Evolutionary conservation across 768 basidiomycete genomes (phyloP).

Genomic region (Psilocybe tampanensis): DNA sequence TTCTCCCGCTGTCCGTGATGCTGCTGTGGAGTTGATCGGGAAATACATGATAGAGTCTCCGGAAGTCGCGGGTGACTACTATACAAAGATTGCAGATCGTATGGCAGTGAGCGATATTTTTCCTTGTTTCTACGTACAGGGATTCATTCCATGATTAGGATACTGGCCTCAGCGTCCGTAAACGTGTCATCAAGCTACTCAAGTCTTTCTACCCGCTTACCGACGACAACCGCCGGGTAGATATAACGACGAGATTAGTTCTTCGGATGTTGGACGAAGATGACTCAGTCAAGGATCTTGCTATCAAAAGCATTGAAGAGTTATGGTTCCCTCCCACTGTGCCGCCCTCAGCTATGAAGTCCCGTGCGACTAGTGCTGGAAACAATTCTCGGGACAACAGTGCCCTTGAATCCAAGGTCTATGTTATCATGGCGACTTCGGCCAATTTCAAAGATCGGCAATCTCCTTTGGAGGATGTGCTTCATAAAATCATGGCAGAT

Average conservation of each 20-base stretch:
- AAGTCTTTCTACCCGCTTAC: constrained; percentile 77
- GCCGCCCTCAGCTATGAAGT: constrained; percentile 40
- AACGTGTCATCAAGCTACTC: constrained; percentile 94
- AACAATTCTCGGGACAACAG: constrained; percentile 50
- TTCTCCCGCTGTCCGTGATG: constrained; percentile 94
- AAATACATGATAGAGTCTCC: constrained; percentile 93
- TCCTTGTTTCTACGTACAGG: neutral
- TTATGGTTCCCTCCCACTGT: constrained; percentile 71
- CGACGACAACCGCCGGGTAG: constrained; percentile 61
- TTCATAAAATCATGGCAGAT: constrained; percentile 79
- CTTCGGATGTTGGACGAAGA: constrained; percentile 91
- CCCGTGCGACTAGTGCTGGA: constrained; percentile 29
- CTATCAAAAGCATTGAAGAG: constrained; percentile 88
- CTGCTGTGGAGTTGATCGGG: constrained; percentile 96
- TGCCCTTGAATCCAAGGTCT: constrained; percentile 63
- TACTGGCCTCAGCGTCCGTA: constrained; percentile 90
- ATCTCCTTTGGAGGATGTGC: constrained; percentile 80
- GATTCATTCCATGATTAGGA: constrained; percentile 55
- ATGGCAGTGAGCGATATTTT: constrained; percentile 67
- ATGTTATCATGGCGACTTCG: constrained; percentile 85
- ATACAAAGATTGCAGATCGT: constrained; percentile 83
- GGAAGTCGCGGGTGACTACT: constrained; percentile 88
- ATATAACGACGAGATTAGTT: constrained; percentile 83
- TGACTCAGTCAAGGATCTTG: constrained; percentile 92
- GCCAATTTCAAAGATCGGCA: constrained; percentile 83